These are phyloP conservation scores for Candolleomyces aberdarensis DNA, from an alignment of 768 basidiomycete genomes.

Conservation along the genomic window DNA sequence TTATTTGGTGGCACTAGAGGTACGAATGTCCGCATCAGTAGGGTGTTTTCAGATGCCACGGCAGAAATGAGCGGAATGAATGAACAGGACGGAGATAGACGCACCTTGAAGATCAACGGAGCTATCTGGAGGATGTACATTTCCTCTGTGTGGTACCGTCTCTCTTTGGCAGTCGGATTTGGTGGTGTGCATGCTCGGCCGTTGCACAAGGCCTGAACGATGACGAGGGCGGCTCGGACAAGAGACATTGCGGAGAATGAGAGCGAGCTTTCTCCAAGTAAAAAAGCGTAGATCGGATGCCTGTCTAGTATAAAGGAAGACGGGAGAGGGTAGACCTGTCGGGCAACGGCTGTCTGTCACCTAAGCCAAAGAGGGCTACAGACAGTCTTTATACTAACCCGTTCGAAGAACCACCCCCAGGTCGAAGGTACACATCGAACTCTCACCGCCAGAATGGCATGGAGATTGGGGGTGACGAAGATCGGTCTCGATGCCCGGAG, in stretches of 20 bases:
- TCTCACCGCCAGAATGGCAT: too few species aligned
- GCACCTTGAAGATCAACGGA: constrained; percentile 53
- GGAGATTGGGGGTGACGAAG: too few species aligned
- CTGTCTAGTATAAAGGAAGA: too few species aligned
- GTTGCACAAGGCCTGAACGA: constrained; percentile 48
- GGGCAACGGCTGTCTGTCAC: too few species aligned
- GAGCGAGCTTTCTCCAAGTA: not conserved
- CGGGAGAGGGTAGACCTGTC: too few species aligned
- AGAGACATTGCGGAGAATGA: constrained; percentile 38
- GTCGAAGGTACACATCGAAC: too few species aligned
- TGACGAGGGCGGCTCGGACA: constrained; percentile 43
- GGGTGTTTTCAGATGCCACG: not conserved
- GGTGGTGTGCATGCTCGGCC: constrained; percentile 55
- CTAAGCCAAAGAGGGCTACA: too few species aligned
- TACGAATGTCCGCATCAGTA: not conserved
- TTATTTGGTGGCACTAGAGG: constrained; percentile 44
- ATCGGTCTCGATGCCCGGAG: too few species aligned
- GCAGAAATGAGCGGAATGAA: not conserved
- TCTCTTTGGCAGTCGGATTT: constrained; percentile 48
- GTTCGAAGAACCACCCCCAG: too few species aligned
- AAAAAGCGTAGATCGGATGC: too few species aligned
- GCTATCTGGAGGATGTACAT: constrained; percentile 53
- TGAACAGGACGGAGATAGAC: not conserved
- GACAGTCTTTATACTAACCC: too few species aligned
- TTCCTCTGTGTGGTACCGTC: constrained; percentile 52